Conservation (phyloP, 768 basidiomycete species). For the Thelephora aurantiotincta region DNA sequence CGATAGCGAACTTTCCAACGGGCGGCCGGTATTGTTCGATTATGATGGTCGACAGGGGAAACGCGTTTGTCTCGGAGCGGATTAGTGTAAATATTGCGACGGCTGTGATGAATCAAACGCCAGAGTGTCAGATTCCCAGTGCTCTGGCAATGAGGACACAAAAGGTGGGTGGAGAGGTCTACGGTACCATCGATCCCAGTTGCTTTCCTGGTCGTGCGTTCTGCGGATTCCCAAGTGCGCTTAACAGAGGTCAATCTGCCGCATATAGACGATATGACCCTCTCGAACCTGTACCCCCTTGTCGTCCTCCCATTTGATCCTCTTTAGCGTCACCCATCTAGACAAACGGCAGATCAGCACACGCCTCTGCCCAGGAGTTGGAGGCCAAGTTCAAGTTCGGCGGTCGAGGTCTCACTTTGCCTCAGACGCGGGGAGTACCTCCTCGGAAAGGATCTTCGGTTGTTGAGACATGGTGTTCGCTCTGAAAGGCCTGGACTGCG, state of each 20-base stretch:
- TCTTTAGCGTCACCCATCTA: conserved; percentile 81
- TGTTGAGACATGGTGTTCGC: background rate
- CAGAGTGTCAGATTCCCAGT: background rate
- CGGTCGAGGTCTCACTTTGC: conserved; percentile 35
- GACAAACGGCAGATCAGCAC: background rate
- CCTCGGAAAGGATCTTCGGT: conserved; percentile 38
- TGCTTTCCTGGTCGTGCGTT: conserved; percentile 63
- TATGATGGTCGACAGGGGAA: conserved; percentile 66
- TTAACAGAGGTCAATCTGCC: background rate
- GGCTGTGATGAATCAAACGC: conserved; percentile 26
- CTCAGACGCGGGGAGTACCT: conserved; percentile 36
- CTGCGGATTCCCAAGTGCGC: conserved; percentile 85
- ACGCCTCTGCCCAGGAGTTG: background rate
- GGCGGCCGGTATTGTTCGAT: conserved; percentile 92
- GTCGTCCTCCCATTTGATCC: conserved; percentile 67
- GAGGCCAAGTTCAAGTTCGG: background rate
- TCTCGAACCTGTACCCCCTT: conserved; percentile 52
- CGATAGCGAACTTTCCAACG: conserved; percentile 61
- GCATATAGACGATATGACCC: background rate
- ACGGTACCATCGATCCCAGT: conserved; percentile 68
- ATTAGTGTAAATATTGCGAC: conserved; percentile 79
- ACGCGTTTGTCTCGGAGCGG: conserved; percentile 56
- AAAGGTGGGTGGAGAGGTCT: background rate
- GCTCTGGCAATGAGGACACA: background rate
- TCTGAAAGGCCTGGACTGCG: too few species aligned